A percentile compares a stretch with the other conserved stretches of the same genome.
Conservation (phyloP, 108 stramenopile genomes). For the Cyclotella cryptica region DNA sequence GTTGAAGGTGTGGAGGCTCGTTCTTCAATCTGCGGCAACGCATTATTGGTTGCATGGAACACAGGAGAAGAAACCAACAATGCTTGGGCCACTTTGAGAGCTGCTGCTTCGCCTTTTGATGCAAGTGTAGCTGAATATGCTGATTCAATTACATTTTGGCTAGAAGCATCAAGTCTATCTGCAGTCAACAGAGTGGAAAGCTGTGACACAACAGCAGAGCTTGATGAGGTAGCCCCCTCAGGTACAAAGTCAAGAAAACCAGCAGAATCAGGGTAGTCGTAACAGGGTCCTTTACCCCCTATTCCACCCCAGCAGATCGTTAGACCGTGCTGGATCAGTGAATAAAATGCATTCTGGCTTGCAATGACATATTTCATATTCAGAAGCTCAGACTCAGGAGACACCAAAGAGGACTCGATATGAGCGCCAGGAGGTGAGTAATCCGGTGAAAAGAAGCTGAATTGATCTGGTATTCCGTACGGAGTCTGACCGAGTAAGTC, state of each 20-base stretch:
- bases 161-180: conserved; percentile 46
- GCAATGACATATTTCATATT: conserved; percentile 19
- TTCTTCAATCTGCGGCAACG: not conserved
- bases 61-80: conserved; percentile 28
- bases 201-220: conserved; percentile 47
- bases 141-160: conserved; percentile 9
- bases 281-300: conserved; percentile 2
- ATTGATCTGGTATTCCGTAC: conserved; percentile 16
- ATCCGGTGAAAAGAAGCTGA: conserved; percentile 19
- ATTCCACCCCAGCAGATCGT: conserved; percentile 30
- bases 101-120: not conserved
- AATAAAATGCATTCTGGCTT: conserved; percentile 34
- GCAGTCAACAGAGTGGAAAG: conserved; percentile 58
- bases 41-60: conserved; percentile 30
- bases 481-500: conserved; percentile 18
- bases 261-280: not conserved
- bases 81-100: conserved; percentile 15
- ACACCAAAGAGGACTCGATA: conserved; percentile 20
- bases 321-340: conserved; percentile 31
- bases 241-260: conserved; percentile 18
- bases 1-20: conserved; percentile 10
- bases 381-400: conserved; percentile 41
- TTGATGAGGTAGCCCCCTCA: not conserved
- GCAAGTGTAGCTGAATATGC: conserved; percentile 1
- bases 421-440: conserved; percentile 35